These are phyloP conservation scores for Sordaria brevicollis DNA, from an alignment of 495 filamentous ascomycete genomes.

Conservation along the genomic window DNA sequence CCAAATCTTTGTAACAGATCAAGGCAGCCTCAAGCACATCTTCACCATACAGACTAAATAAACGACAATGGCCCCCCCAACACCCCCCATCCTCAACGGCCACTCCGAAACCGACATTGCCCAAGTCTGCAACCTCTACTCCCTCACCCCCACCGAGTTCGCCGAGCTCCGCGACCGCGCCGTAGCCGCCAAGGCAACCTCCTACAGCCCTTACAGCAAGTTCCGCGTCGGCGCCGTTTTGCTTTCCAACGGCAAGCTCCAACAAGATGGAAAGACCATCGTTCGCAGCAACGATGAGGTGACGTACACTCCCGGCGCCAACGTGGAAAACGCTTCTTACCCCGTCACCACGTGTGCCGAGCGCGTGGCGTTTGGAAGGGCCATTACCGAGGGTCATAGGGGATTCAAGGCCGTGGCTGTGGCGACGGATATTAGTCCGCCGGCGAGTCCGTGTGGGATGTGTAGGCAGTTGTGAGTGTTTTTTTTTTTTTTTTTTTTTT, in stretches of 20 bases:
- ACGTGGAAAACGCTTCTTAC: constrained; percentile 90
- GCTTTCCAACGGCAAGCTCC: constrained; percentile 52
- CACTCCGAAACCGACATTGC: constrained; percentile 14
- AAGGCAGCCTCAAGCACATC: not conserved
- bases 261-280: not conserved
- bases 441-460: constrained; percentile 69
- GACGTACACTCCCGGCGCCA: constrained; percentile 53
- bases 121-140: constrained; percentile 27
- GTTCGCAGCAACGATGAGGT: not conserved
- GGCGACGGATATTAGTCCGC: constrained; percentile 63
- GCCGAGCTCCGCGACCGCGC: constrained; percentile 46
- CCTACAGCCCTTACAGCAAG: constrained; percentile 88
- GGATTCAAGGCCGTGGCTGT: constrained; percentile 79
- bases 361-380: constrained; percentile 70
- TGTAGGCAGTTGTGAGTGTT: constrained; percentile 45
- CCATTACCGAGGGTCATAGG: constrained; percentile 58
- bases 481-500: not conserved
- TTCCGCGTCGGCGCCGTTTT: constrained; percentile 86
- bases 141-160: constrained; percentile 50
- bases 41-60: not conserved
- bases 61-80: constrained; percentile 1
- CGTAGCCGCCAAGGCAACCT: constrained; percentile 55
- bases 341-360: constrained; percentile 94
- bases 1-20: no score
- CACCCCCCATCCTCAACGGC: constrained; percentile 12